Conservation (phyloP, 2,329 filamentous ascomycete species). For the Aspergillus unguis region DNA sequence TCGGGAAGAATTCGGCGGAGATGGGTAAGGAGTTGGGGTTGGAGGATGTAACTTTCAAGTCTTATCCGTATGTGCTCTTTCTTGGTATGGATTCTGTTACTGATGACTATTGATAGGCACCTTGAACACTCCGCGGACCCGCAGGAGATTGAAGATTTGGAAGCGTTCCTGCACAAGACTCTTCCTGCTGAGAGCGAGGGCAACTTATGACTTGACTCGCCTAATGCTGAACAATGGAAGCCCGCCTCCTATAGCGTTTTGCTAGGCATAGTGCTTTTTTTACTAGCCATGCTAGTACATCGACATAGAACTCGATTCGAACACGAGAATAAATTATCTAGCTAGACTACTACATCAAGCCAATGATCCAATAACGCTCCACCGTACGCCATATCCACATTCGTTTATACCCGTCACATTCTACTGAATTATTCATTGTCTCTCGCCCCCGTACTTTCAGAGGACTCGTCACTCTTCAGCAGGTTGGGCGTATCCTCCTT, state of each 20-base stretch:
- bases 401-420: no score
- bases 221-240: neutral
- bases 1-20: slow-evolving; percentile 66
- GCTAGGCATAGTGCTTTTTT: slow-evolving; percentile 25
- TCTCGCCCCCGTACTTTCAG: no score
- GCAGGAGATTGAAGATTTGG: slow-evolving; percentile 78
- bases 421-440: no score
- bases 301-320: slow-evolving; percentile 14
- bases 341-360: neutral
- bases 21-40: slow-evolving; percentile 67
- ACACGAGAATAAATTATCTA: neutral
- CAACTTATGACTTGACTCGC: slow-evolving; percentile 32
- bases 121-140: slow-evolving; percentile 73
- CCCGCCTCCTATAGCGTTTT: slow-evolving; percentile 19
- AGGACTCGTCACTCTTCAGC: no score
- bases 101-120: slow-evolving; percentile 45
- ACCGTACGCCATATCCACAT: no score
- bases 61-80: slow-evolving; percentile 62
- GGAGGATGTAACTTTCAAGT: slow-evolving; percentile 66
- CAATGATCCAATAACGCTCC: neutral
- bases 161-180: slow-evolving; percentile 56
- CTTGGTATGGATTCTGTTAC: neutral
- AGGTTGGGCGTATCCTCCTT: no score
- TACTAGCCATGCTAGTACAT: slow-evolving; percentile 23
- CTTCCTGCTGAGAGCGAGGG: slow-evolving; percentile 48